Evolutionary conservation across 1,139 yeast genomes (phyloP).

Genomic region (Blastobotrys capitulatus): DNA sequence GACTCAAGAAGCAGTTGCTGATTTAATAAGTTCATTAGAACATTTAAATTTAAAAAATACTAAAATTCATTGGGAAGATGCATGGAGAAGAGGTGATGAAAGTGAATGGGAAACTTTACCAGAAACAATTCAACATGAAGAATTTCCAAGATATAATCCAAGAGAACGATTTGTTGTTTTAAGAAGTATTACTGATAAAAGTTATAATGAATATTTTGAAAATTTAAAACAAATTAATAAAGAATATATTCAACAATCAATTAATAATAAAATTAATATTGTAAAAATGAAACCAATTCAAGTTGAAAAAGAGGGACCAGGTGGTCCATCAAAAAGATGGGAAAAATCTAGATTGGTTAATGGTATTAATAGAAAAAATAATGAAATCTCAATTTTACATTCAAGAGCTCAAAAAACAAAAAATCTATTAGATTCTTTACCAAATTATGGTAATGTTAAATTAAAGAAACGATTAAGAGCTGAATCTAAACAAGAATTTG

Average conservation of each 20-base stretch:
- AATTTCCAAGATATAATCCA: conserved; percentile 56
- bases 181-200: conserved; percentile 45
- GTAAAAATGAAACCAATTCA: conserved; percentile 3
- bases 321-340: conserved; percentile 16
- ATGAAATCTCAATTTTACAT: conserved; percentile 7
- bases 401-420: conserved; percentile 12
- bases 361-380: conserved; percentile 10
- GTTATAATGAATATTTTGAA: conserved; percentile 9
- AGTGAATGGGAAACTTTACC: conserved; percentile 46
- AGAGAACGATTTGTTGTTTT: conserved; percentile 60
- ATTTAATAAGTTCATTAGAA: conserved; percentile 64
- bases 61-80: conserved; percentile 70
- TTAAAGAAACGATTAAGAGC: conserved; percentile 13
- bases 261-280: conserved; percentile 4
- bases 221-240: conserved; percentile 5
- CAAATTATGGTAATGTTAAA: conserved; percentile 11
- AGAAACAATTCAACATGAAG: conserved; percentile 53
- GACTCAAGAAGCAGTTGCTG: conserved; percentile 90
- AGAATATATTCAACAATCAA: conserved; percentile 8
- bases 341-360: conserved; percentile 4
- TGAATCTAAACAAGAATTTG: conserved; percentile 13
- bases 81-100: conserved; percentile 81
- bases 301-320: conserved; percentile 8
- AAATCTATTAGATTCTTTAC: conserved; percentile 9
- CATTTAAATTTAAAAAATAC: conserved; percentile 34